A percentile compares a stretch with the other conserved stretches of the same genome.
phyloP scores from a whole-genome alignment of 306 rosid species.

The Hippophae tibetana region DNA sequence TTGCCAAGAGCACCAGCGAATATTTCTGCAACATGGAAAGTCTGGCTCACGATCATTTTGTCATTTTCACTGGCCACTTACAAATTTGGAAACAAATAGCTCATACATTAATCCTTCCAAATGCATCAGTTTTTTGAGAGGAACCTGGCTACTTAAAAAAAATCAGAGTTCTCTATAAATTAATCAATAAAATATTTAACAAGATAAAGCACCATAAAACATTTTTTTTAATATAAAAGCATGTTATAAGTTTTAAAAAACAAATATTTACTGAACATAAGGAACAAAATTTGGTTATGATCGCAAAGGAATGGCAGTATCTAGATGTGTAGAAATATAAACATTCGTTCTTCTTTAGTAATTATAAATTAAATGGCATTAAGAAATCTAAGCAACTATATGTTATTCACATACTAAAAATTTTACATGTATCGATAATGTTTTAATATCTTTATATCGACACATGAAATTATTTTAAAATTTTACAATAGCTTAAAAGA shows the following conservation, averaged over 20 bases:
- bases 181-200: not conserved
- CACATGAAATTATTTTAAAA: too few relatives aligned
- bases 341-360: constrained; percentile 4
- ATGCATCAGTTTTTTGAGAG: constrained; percentile 81
- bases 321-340: not conserved
- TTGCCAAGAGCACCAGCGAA: constrained; percentile 99
- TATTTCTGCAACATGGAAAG: constrained; percentile 99
- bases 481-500: too few relatives aligned
- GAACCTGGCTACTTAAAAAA: constrained; percentile 76
- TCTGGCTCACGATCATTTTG: constrained; percentile 94
- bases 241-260: not conserved
- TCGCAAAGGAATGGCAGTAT: not conserved
- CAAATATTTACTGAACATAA: not conserved
- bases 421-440: too few relatives aligned
- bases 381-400: too few relatives aligned
- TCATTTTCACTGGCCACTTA: constrained; percentile 92
- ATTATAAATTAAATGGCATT: constrained; percentile 5
- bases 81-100: constrained; percentile 91
- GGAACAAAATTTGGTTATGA: not conserved
- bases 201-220: not conserved
- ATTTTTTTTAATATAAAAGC: not conserved
- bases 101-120: constrained; percentile 98
- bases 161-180: constrained; percentile 12
- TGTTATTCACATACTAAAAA: too few relatives aligned
- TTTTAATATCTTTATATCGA: too few relatives aligned